Conservation (phyloP, 2,329 filamentous ascomycete species). For the Stenocarpella maydis region DNA sequence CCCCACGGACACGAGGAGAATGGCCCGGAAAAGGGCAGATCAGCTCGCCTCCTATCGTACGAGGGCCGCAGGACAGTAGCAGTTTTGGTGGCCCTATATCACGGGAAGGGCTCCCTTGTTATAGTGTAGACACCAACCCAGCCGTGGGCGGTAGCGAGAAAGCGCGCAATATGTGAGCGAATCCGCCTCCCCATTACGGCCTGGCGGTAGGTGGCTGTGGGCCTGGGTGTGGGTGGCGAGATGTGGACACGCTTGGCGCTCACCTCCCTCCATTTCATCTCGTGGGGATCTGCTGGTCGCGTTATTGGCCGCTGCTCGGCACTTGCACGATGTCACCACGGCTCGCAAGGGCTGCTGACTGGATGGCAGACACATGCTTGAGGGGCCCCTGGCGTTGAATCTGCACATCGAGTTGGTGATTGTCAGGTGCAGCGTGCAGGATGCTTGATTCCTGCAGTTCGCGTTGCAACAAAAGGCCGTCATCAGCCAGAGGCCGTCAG, state of each 20-base stretch:
- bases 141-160: constrained; percentile 16
- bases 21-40: constrained; percentile 21
- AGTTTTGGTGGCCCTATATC: constrained; percentile 27
- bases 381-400: constrained; percentile 1
- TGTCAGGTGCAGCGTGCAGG: constrained; percentile 22
- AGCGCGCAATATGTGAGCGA: constrained; percentile 22
- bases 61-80: constrained; percentile 26
- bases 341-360: constrained; percentile 1
- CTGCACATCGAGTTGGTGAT: constrained; percentile 20
- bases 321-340: constrained; percentile 14
- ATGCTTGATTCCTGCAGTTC: constrained; percentile 24
- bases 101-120: constrained; percentile 21
- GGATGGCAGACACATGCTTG: constrained; percentile 1
- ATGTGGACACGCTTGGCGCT: constrained; percentile 1
- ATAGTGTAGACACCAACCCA: constrained; percentile 25
- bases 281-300: constrained; percentile 27
- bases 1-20: constrained; percentile 23
- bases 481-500: background rate
- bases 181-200: constrained; percentile 13
- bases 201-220: too few species aligned
- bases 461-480: background rate
- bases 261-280: constrained; percentile 28
- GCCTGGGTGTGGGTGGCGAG: constrained; percentile 20
- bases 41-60: constrained; percentile 19
- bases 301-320: constrained; percentile 21